Base-by-base conservation (phyloP, 2,329 filamentous ascomycete species). In the Neonectria magnoliae region DNA sequence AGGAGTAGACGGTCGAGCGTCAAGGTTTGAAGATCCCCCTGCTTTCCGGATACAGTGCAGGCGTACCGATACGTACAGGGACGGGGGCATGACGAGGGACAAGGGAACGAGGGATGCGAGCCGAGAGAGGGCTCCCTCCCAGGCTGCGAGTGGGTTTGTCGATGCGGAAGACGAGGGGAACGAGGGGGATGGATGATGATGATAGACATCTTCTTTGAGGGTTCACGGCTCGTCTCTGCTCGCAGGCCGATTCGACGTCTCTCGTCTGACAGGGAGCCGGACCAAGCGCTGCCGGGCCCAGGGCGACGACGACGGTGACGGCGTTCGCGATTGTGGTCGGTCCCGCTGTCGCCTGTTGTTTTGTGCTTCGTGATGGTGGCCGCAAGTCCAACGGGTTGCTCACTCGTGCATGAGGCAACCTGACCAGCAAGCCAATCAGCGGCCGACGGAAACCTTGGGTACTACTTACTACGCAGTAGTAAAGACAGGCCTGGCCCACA, bases 341-440 rank as follows among this genome's bases (percentile, higher is more conserved):
- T 59, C 44, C 55, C 55, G 61, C 48, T 63, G 51, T 54, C 57
- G 57, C 44, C 70, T 71, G 62, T 65, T 64, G 65, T 60, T 62
- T 62, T 50, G 58, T 60, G 57, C 53, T 60, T 47, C 64, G 58
- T 38, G 41, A 67, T 68, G 65, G 72, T 71, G 70, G 70, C 68
- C 70, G 60, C 69, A 67, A 65, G 59, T 70, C 61, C 63, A 65
- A 65, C 67, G 56, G 56, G 57, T 64, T 54, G 57, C 64, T 64
- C 71, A 70, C 62, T 73, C 69, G 71, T 73, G 69, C 71, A 73
- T 73, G 68, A 73, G 71, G 61, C 62, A 70, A 72, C 71, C 63
- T 56, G 25, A 65, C 54, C 48, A 56, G 29, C 33, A 16, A 31
- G 6, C 71, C 71, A 73, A 73, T 73, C 68, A 70, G 2, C 10